Percentiles rank a stretch among this genome's conserved stretches.
Conservation (phyloP, 768 basidiomycete genomes). For the Trametopsis cervina region DNA sequence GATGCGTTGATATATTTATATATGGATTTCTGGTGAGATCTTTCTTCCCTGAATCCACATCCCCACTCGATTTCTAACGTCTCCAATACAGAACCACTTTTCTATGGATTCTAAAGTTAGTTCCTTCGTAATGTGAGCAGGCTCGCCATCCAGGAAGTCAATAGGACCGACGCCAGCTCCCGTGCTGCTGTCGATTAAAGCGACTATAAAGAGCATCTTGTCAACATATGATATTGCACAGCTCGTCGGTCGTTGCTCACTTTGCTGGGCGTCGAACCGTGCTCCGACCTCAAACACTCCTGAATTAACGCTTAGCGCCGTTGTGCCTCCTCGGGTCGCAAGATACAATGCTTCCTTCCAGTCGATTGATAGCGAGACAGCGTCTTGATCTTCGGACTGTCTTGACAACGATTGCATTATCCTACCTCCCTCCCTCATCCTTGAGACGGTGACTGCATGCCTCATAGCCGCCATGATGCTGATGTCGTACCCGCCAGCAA, state of each 20-base stretch:
- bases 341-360: conserved; percentile 82
- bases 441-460: conserved; percentile 63
- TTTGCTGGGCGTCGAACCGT: conserved; percentile 70
- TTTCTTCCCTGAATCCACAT: conserved; percentile 72
- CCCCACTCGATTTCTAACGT: conserved; percentile 51
- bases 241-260: conserved; percentile 43
- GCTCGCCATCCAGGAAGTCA: conserved; percentile 54
- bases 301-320: conserved; percentile 46
- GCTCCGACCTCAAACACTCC: conserved; percentile 54
- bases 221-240: background rate
- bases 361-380: conserved; percentile 42
- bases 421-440: conserved; percentile 55
- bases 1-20: background rate
- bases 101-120: conserved; percentile 55
- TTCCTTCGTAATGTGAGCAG: conserved; percentile 8
- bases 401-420: conserved; percentile 16
- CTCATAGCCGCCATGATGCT: conserved; percentile 80
- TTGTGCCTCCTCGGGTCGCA: conserved; percentile 74
- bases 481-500: conserved; percentile 80
- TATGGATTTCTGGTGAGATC: background rate
- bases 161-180: conserved; percentile 50
- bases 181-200: conserved; percentile 13
- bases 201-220: conserved; percentile 8
- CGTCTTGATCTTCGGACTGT: conserved; percentile 3
- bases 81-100: conserved; percentile 89